Evolutionary conservation across 1,284 basidiomycete species (phyloP).

Genomic region (Sporisorium exsertum): DNA sequence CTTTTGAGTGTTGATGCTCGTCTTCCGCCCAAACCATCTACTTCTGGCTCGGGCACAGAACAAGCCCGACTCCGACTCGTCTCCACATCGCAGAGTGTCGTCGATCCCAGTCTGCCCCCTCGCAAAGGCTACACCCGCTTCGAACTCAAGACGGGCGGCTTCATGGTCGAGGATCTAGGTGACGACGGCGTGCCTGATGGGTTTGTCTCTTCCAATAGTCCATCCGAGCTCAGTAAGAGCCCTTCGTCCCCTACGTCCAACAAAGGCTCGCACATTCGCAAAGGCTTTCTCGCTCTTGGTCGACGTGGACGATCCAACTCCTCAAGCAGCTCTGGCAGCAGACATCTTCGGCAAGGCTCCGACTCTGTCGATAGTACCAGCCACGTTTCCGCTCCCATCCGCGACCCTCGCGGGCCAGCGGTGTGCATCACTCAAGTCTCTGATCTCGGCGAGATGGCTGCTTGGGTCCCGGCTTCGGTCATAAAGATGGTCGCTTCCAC

Average conservation of each 20-base stretch:
- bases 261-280: conserved; percentile 35
- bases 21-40: conserved; percentile 32
- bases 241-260: conserved; percentile 15
- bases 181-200: conserved; percentile 45
- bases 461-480: conserved; percentile 60
- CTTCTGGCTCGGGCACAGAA: neutral
- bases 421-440: conserved; percentile 59
- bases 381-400: conserved; percentile 5
- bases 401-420: conserved; percentile 41
- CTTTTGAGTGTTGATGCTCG: conserved; percentile 56
- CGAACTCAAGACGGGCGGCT: conserved; percentile 56
- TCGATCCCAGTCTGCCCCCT: conserved; percentile 48
- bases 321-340: conserved; percentile 25
- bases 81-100: conserved; percentile 49
- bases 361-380: conserved; percentile 5
- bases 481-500: conserved; percentile 63
- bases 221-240: conserved; percentile 24
- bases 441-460: conserved; percentile 58
- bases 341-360: conserved; percentile 13
- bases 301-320: conserved; percentile 32
- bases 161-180: conserved; percentile 63
- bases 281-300: conserved; percentile 33
- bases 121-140: conserved; percentile 59
- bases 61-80: conserved; percentile 45
- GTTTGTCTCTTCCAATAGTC: neutral